Evolutionary conservation across 2,329 filamentous ascomycete species (phyloP).

Genomic region (Claviceps humidiphila): DNA sequence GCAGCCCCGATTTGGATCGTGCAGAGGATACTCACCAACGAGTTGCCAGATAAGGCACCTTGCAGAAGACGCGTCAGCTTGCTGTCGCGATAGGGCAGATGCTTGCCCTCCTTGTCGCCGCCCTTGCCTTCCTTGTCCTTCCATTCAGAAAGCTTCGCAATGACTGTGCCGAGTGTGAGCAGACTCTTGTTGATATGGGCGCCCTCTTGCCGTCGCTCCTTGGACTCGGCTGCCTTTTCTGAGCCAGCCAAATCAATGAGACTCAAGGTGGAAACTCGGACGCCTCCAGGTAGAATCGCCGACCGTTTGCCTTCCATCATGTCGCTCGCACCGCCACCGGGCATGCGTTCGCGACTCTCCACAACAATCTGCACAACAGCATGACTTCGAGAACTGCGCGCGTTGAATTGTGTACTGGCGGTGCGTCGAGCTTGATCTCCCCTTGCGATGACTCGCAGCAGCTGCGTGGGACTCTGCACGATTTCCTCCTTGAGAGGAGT

Average conservation of each 20-base stretch:
- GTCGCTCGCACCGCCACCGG: constrained; percentile 32
- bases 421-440: constrained; percentile 84
- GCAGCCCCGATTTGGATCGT: constrained; percentile 82
- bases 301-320: constrained; percentile 45
- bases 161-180: constrained; percentile 88
- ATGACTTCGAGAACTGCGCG: constrained; percentile 91
- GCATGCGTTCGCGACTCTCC: constrained; percentile 79
- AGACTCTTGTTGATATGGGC: constrained; percentile 98
- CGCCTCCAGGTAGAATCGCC: constrained; percentile 67
- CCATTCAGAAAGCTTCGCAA: constrained; percentile 77
- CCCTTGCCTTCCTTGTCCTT: constrained; percentile 69
- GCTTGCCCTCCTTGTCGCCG: constrained; percentile 72
- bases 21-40: constrained; percentile 91
- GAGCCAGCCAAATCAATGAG: constrained; percentile 94
- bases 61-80: constrained; percentile 90
- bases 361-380: constrained; percentile 98
- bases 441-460: constrained; percentile 85
- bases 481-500: constrained; percentile 96
- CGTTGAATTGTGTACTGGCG: constrained; percentile 93
- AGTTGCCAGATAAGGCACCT: constrained; percentile 82
- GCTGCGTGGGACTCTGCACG: constrained; percentile 91
- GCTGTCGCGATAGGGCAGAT: constrained; percentile 93
- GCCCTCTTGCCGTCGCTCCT: constrained; percentile 85
- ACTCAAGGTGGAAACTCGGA: constrained; percentile 87
- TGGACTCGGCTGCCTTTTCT: constrained; percentile 88